A percentile compares a stretch with the other conserved stretches of the same genome.
Conservation (phyloP, 805 yeast genomes). For the Ogataea pilisensis region DNA sequence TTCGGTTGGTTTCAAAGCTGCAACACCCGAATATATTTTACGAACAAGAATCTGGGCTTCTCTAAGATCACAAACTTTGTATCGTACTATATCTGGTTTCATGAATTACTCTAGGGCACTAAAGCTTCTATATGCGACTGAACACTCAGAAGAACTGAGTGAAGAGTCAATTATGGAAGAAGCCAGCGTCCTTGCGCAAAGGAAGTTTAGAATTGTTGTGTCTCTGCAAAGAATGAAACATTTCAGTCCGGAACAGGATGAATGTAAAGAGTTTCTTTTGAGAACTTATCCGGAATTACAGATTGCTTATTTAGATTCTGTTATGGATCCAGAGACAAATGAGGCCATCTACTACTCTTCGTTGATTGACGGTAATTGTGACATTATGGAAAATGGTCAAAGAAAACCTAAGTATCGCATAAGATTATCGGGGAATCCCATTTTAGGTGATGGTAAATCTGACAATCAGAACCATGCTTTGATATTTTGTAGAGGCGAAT, state of each 20-base stretch:
- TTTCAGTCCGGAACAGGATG: slow-evolving; percentile 61
- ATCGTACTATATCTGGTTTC: slow-evolving; percentile 80
- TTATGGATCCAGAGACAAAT: slow-evolving; percentile 61
- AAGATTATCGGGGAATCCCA: slow-evolving; percentile 78
- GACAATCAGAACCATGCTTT: slow-evolving; percentile 90
- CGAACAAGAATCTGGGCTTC: slow-evolving; percentile 89
- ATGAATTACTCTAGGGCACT: slow-evolving; percentile 75
- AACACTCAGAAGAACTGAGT: slow-evolving; percentile 48
- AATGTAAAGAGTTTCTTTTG: slow-evolving; percentile 61
- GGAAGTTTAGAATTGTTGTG: slow-evolving; percentile 76
- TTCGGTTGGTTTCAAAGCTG: slow-evolving; percentile 66
- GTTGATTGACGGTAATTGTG: slow-evolving; percentile 69
- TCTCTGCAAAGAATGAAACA: slow-evolving; percentile 83
- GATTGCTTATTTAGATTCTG: slow-evolving; percentile 61
- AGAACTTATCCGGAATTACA: slow-evolving; percentile 67
- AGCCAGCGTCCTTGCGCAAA: slow-evolving; percentile 64
- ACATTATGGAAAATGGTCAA: slow-evolving; percentile 51
- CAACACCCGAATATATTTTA: slow-evolving; percentile 57
- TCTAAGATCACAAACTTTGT: slow-evolving; percentile 74
- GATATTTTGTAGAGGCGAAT: slow-evolving; percentile 88
- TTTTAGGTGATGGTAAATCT: slow-evolving; percentile 91
- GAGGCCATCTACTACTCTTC: slow-evolving; percentile 60
- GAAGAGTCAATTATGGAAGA: slow-evolving; percentile 43
- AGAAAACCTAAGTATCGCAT: slow-evolving; percentile 61
- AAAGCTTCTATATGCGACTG: slow-evolving; percentile 62